Conservation (phyloP, 2,329 filamentous ascomycete species). For the Curvularia spicifera region DNA sequence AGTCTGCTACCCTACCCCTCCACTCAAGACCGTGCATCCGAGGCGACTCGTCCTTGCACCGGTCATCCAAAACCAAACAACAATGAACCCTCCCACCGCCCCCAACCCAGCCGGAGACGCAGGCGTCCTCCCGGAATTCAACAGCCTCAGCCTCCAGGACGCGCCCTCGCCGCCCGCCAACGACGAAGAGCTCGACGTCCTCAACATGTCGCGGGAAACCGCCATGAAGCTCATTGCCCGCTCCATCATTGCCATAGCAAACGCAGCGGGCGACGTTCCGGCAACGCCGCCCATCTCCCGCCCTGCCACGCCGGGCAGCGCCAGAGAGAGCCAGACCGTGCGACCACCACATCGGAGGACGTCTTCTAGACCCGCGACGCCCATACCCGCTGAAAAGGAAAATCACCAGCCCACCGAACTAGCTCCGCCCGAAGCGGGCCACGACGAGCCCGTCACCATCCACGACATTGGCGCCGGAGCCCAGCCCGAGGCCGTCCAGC, state of each 20-base stretch:
- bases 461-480: constrained; percentile 65
- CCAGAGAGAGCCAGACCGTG: constrained; percentile 35
- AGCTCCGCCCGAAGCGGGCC: constrained; percentile 58
- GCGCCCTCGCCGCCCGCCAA: constrained; percentile 49
- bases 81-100: constrained; percentile 46
- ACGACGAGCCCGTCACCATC: constrained; percentile 56
- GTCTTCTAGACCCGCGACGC: constrained; percentile 48
- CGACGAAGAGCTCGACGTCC: constrained; percentile 68
- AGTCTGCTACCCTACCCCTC: constrained; percentile 41
- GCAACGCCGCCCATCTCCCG: constrained; percentile 75
- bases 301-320: constrained; percentile 61
- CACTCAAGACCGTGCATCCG: constrained; percentile 39
- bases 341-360: constrained; percentile 45
- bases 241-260: constrained; percentile 65
- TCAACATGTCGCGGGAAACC: constrained; percentile 72
- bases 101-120: constrained; percentile 51
- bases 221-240: constrained; percentile 81
- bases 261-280: constrained; percentile 77
- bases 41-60: constrained; percentile 38
- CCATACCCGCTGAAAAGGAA: constrained; percentile 51
- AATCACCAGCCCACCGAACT: constrained; percentile 50
- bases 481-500: constrained; percentile 76
- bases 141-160: constrained; percentile 41
- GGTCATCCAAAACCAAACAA: constrained; percentile 25
- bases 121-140: constrained; percentile 49